phyloP scores from a whole-genome alignment of 176 grass and related monocot genomes.

The Tillandsia fasciculata region DNA sequence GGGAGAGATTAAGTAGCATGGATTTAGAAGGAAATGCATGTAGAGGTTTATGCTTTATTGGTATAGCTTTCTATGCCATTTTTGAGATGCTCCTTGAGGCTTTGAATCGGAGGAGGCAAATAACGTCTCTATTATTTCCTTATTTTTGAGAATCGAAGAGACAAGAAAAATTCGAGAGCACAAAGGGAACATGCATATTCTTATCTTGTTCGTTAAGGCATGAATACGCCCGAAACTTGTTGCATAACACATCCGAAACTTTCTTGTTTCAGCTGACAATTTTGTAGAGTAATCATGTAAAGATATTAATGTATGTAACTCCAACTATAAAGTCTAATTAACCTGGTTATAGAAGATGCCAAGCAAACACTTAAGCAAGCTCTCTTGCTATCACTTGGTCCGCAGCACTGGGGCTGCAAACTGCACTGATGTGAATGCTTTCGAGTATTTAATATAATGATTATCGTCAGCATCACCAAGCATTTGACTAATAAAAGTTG shows the following conservation, averaged over 20 bases:
- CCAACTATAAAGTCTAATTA: neutral
- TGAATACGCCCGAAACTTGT: conserved; percentile 64
- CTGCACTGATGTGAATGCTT: conserved; percentile 59
- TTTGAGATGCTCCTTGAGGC: conserved; percentile 68
- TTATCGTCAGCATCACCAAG: neutral
- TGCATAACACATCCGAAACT: conserved; percentile 66
- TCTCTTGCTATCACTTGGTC: conserved; percentile 77
- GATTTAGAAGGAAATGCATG: neutral
- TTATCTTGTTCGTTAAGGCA: conserved; percentile 71
- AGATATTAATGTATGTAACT: neutral
- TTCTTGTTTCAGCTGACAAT: conserved; percentile 14
- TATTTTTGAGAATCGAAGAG: neutral
- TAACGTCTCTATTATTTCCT: neutral
- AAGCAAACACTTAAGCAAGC: conserved; percentile 38
- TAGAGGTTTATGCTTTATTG: neutral
- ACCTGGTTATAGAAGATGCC: conserved; percentile 74
- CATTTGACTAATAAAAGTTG: too few species aligned
- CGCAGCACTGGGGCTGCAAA: conserved; percentile 74
- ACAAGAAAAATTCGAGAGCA: neutral
- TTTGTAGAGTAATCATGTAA: too few species aligned
- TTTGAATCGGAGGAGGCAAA: conserved; percentile 60
- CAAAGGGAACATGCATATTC: conserved; percentile 32
- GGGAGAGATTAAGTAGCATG: neutral
- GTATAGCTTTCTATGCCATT: conserved; percentile 21
- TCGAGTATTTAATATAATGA: neutral